Conservation (phyloP, 1,284 basidiomycete genomes). For the Hymenochaete sp. region DNA sequence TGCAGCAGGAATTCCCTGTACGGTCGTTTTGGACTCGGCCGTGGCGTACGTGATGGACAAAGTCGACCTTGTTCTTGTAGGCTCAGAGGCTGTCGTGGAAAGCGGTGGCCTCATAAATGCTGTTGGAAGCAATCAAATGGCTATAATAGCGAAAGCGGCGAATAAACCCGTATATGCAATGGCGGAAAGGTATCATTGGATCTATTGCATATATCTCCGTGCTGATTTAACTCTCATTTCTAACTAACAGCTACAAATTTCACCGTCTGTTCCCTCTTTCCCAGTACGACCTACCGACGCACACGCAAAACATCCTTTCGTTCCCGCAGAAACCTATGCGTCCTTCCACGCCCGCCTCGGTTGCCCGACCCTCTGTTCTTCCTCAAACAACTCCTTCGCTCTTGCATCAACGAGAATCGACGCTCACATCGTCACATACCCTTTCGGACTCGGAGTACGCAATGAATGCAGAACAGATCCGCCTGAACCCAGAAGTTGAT, state of each 20-base stretch:
- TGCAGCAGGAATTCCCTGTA: slow-evolving; percentile 86
- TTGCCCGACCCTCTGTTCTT: neutral
- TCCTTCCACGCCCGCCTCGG: slow-evolving; percentile 6
- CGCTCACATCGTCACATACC: slow-evolving; percentile 18
- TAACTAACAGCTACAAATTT: slow-evolving; percentile 80
- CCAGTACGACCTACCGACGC: slow-evolving; percentile 91
- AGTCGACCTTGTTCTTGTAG: slow-evolving; percentile 86
- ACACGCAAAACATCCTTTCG: slow-evolving; percentile 62
- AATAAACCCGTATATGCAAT: slow-evolving; percentile 97
- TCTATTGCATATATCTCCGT: slow-evolving; percentile 10
- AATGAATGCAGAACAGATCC: slow-evolving; percentile 68
- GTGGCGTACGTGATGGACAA: slow-evolving; percentile 97
- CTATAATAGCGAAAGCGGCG: slow-evolving; percentile 88
- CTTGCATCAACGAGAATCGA: slow-evolving; percentile 17
- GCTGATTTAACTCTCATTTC: slow-evolving; percentile 21
- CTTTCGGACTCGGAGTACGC: slow-evolving; percentile 25
- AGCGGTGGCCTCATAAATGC: slow-evolving; percentile 85
- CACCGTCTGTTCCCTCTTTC: slow-evolving; percentile 93
- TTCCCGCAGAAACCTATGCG: slow-evolving; percentile 39
- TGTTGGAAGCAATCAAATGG: slow-evolving; percentile 93
- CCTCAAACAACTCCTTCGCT: slow-evolving; percentile 18
- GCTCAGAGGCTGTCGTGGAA: slow-evolving; percentile 96
- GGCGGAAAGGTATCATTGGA: slow-evolving; percentile 69
- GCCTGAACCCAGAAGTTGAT: slow-evolving; percentile 72
- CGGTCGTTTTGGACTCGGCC: slow-evolving; percentile 91